A percentile compares a stretch with the other conserved stretches of the same genome.
Conservation (phyloP, 2,329 filamentous ascomycete species). For the Neurospora sp. region DNA sequence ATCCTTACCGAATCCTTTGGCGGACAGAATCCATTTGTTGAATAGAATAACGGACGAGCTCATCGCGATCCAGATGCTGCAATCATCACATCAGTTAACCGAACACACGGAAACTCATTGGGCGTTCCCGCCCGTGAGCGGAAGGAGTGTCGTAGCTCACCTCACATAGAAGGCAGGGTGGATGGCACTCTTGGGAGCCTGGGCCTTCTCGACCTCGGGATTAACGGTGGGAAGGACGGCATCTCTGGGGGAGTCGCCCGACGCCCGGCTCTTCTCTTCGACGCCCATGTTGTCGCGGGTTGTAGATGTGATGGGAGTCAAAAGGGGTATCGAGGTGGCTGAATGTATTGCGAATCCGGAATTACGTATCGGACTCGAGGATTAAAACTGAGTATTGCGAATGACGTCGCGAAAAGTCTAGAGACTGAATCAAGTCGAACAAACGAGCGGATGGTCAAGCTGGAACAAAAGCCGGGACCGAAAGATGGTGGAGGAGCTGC, state of each 20-base stretch:
- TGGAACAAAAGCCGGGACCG: not conserved
- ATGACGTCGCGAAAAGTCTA: slow-evolving; percentile 27
- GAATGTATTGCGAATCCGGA: not conserved
- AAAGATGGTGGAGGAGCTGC: not conserved
- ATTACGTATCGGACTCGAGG: not conserved
- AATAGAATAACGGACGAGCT: slow-evolving; percentile 94
- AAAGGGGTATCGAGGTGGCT: slow-evolving; percentile 5
- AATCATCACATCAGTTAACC: slow-evolving; percentile 1
- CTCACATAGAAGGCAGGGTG: slow-evolving; percentile 81
- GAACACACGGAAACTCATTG: slow-evolving; percentile 3
- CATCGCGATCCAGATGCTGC: slow-evolving; percentile 81
- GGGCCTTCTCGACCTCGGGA: slow-evolving; percentile 60
- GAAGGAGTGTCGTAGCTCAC: slow-evolving; percentile 30
- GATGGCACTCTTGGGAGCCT: slow-evolving; percentile 50
- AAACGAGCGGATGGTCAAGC: slow-evolving; percentile 21
- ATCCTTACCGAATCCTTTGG: slow-evolving; percentile 66
- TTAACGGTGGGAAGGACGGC: slow-evolving; percentile 73
- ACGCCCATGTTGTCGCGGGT: slow-evolving; percentile 37
- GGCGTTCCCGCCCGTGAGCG: not conserved
- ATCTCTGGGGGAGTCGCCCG: slow-evolving; percentile 62
- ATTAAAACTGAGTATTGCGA: slow-evolving; percentile 23
- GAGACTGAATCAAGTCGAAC: slow-evolving; percentile 4
- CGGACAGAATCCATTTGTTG: slow-evolving; percentile 97
- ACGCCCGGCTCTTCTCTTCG: slow-evolving; percentile 76
- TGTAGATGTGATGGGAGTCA: slow-evolving; percentile 1